Conservation (phyloP, 305 asterid genomes). For the Solanum hybrid region DNA sequence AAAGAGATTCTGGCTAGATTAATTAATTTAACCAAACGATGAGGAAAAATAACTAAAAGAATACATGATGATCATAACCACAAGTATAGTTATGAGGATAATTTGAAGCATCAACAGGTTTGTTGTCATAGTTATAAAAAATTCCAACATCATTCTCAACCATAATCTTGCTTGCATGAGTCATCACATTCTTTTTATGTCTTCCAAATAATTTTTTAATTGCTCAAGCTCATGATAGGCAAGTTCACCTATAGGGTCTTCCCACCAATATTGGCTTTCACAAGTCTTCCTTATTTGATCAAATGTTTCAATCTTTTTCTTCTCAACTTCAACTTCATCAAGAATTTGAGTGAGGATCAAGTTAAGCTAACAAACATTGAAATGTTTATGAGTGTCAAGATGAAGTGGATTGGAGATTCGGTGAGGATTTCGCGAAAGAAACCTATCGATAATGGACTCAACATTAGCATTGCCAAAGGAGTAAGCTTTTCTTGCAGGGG, state of each 20-base stretch:
- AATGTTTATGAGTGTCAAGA: conserved; percentile 36
- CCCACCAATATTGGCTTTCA: not conserved
- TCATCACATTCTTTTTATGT: no score
- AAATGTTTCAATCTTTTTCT: conserved; percentile 35
- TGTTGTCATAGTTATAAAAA: not conserved
- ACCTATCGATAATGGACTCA: conserved; percentile 36
- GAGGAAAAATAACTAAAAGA: not conserved
- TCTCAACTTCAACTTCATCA: conserved; percentile 23
- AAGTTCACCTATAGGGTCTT: conserved; percentile 15
- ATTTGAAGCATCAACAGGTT: not conserved
- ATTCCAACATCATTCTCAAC: not conserved
- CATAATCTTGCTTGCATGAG: not conserved
- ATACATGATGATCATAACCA: not conserved
- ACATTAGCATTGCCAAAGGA: conserved; percentile 4
- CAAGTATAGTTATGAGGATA: not conserved
- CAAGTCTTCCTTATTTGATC: conserved; percentile 33
- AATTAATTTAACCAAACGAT: not conserved
- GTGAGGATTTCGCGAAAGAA: conserved; percentile 17
- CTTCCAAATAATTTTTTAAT: not conserved
- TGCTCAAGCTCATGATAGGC: not conserved
- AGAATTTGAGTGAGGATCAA: conserved; percentile 31
- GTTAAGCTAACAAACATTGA: conserved; percentile 32
- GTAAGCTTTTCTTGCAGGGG: not conserved
- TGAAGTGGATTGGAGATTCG: conserved; percentile 5
- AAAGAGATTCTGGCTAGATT: not conserved